These are phyloP conservation scores for Hypomyces rosellus DNA, from an alignment of 2,329 filamentous ascomycete species.

Conservation along the genomic window DNA sequence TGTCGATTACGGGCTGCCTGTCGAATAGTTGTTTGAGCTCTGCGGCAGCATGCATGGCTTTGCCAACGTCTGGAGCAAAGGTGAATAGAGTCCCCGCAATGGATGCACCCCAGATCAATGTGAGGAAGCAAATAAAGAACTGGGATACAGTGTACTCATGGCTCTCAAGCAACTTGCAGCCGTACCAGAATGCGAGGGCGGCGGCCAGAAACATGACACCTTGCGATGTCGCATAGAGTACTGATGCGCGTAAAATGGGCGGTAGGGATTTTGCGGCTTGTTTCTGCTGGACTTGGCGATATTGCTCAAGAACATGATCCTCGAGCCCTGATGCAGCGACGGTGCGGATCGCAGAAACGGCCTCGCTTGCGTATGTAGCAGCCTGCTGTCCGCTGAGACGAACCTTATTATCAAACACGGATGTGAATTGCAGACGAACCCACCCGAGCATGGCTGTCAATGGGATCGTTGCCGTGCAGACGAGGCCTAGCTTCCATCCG, in stretches of 20 bases:
- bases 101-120: slow-evolving; percentile 58
- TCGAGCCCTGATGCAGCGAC: slow-evolving; percentile 13
- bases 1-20: slow-evolving; percentile 68
- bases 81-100: slow-evolving; percentile 79
- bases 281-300: background rate
- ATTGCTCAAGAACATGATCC: background rate
- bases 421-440: slow-evolving; percentile 28
- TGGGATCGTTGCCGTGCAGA: slow-evolving; percentile 34
- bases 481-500: slow-evolving; percentile 40
- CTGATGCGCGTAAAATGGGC: background rate
- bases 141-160: slow-evolving; percentile 33
- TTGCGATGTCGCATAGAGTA: slow-evolving; percentile 5
- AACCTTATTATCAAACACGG: slow-evolving; percentile 7
- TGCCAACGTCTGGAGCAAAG: slow-evolving; percentile 82
- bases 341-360: slow-evolving; percentile 12
- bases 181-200: slow-evolving; percentile 12
- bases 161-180: slow-evolving; percentile 12
- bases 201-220: slow-evolving; percentile 2
- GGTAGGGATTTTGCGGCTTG: background rate
- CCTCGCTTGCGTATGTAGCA: slow-evolving; percentile 12
- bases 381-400: slow-evolving; percentile 1
- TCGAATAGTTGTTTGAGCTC: slow-evolving; percentile 76
- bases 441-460: slow-evolving; percentile 34
- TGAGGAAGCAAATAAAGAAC: slow-evolving; percentile 38
- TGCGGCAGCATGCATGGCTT: slow-evolving; percentile 71